Percentiles rank a stretch among this genome's conserved stretches.
Conservation (phyloP, 345 rosid genomes). For the Eucalyptus brandiana region DNA sequence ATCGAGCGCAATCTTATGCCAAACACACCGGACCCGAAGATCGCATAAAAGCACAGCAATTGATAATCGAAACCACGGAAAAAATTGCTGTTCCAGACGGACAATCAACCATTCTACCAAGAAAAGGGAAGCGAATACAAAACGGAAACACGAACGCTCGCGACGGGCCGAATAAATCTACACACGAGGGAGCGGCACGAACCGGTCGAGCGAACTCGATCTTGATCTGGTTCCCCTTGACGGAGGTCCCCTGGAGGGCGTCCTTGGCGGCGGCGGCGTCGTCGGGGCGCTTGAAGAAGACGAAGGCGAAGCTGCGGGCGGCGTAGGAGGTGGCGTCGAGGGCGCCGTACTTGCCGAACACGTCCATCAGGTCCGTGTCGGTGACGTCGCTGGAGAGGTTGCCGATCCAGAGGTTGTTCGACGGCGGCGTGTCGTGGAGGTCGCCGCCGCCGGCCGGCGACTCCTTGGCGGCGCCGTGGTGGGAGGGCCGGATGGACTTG, state of each 20-base stretch:
- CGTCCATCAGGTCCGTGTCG: constrained; percentile 52
- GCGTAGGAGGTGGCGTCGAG: constrained; percentile 64
- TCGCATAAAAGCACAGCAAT: neutral
- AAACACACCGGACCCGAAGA: neutral
- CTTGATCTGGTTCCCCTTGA: constrained; percentile 55
- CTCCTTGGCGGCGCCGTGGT: neutral
- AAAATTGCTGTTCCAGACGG: neutral
- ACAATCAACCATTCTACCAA: neutral
- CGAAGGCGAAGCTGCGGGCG: constrained; percentile 64
- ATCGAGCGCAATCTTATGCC: neutral
- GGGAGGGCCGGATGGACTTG: constrained; percentile 4
- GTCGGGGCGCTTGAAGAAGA: constrained; percentile 66
- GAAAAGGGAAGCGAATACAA: neutral
- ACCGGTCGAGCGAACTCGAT: constrained; percentile 99
- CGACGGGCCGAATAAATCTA: neutral
- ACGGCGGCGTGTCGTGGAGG: constrained; percentile 19
- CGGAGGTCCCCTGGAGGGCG: constrained; percentile 47
- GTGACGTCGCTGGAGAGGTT: constrained; percentile 43
- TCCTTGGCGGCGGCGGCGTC: constrained; percentile 79
- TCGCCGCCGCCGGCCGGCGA: constrained; percentile 16
- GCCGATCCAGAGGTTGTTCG: constrained; percentile 85
- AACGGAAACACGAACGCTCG: neutral
- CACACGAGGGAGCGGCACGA: constrained; percentile 47
- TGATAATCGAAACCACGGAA: neutral
- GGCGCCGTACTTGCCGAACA: constrained; percentile 55